Evolutionary conservation across 2,329 filamentous ascomycete genomes (phyloP), one percentile per base, ranked within the genome.

Genomic region (Cytospora chrysosperma): DNA sequence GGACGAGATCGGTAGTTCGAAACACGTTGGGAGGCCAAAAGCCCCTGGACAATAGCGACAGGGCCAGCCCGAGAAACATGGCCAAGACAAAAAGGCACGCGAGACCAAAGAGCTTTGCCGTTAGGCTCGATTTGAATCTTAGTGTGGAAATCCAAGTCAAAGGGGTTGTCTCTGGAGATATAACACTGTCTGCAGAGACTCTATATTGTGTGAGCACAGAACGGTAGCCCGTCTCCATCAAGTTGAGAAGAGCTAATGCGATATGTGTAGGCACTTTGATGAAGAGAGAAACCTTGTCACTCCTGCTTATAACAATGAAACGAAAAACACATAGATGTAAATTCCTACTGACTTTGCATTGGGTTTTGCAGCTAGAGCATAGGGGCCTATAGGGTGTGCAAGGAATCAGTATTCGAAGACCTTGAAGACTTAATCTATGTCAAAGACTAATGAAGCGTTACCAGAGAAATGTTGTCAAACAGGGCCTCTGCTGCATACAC

Each of bases 401-500:
- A 34, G 10, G 10, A 9, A 8, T 34, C 2, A 34, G 7, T 2
- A 13, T 34, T 12, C 30, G 30, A 34, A 40, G 34, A 17, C 3
- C 4, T 40, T 40, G 7, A 3, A 40, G 13, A 34, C 5, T 34
- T 10, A 40, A 40, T 17, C 4, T 3, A 40, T 19, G 3, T 40
- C 15, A 19, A 19, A 40, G 2, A 12, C 2, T 13, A 8, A 59
- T 15, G 59, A 17, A 56, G 32, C 43, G 28, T 64, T 28, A 50
- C 52, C 26, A 75, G 70, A 4, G 72, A 74, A 15, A 75, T 61
- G 27, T 65, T 65, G 10, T 71, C 70, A 59, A 75, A 74, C 28
- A 53, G 58, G 5, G 69, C 69, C 28, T 61, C 61, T 5, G 66
- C 63, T 21, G 54, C 59, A 0, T 62, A 67, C 27, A 69, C 68